A percentile compares a stretch with the other conserved stretches of the same genome.
phyloP scores from a whole-genome alignment of 163 green algal species.

The Volvox carteri region DNA sequence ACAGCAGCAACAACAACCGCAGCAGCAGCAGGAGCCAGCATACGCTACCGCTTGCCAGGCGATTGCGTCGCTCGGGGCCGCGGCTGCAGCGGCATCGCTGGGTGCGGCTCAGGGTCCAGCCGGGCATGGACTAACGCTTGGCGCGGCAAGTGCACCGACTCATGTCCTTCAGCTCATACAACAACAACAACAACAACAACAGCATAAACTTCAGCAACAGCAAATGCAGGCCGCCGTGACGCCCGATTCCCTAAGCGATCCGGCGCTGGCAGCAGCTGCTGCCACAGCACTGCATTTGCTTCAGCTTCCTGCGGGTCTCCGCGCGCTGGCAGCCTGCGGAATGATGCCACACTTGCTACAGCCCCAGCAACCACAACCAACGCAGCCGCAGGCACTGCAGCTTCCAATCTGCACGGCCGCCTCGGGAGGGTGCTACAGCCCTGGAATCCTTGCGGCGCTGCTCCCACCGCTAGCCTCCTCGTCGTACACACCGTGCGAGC shows the following conservation, averaged over 20 bases:
- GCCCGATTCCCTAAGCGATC: conserved; percentile 32
- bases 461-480: conserved; percentile 1
- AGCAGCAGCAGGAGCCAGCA: neutral
- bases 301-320: conserved; percentile 42
- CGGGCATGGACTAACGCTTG: neutral
- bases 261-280: conserved; percentile 1
- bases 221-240: neutral
- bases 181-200: conserved; percentile 38
- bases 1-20: conserved; percentile 20
- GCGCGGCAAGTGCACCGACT: neutral
- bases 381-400: neutral
- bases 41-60: neutral
- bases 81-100: neutral
- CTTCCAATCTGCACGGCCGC: neutral
- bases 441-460: conserved; percentile 1
- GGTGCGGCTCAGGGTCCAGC: neutral
- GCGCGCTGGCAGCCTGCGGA: conserved; percentile 20
- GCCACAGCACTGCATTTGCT: conserved; percentile 45
- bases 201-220: conserved; percentile 42
- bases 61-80: conserved; percentile 21
- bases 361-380: conserved; percentile 2
- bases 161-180: conserved; percentile 38
- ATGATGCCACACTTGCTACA: conserved; percentile 16
- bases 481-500: neutral
- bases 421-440: neutral